A percentile compares a stretch with the other conserved stretches of the same genome.
These are phyloP conservation scores for Pleurostoma richardsiae DNA, from an alignment of 2,329 filamentous ascomycete species.

Conservation along the genomic window DNA sequence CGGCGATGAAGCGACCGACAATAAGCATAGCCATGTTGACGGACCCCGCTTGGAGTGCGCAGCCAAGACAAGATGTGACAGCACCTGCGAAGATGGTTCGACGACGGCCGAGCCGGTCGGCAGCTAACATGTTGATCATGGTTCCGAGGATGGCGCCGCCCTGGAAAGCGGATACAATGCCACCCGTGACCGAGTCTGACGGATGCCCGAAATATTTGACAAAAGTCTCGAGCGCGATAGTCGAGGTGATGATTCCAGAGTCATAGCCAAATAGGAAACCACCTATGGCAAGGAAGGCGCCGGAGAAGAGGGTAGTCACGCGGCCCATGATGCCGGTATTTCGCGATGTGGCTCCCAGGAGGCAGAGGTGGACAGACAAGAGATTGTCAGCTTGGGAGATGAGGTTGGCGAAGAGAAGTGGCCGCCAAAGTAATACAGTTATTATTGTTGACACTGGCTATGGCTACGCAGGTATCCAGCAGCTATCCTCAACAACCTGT, in stretches of 20 bases:
- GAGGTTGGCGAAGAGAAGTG: too few relatives aligned
- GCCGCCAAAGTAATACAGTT: too few relatives aligned
- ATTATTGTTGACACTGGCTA: too few relatives aligned
- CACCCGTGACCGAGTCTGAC: slow-evolving; percentile 14
- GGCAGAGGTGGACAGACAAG: too few relatives aligned
- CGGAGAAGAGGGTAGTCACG: slow-evolving; percentile 11
- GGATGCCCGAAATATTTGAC: slow-evolving; percentile 37
- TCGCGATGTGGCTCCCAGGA: slow-evolving; percentile 17
- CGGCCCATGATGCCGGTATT: slow-evolving; percentile 9
- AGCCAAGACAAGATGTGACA: slow-evolving; percentile 47
- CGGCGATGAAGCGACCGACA: slow-evolving; percentile 50
- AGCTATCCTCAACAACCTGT: too few relatives aligned
- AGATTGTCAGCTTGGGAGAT: too few relatives aligned
- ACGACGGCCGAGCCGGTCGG: slow-evolving; percentile 22
- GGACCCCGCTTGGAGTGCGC: slow-evolving; percentile 46
- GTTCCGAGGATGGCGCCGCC: slow-evolving; percentile 19
- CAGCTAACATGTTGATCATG: slow-evolving; percentile 20
- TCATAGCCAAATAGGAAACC: slow-evolving; percentile 8
- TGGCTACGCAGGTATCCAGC: too few relatives aligned
- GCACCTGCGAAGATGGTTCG: slow-evolving; percentile 30
- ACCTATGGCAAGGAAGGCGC: slow-evolving; percentile 14
- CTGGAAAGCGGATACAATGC: slow-evolving; percentile 19
- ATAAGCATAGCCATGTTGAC: slow-evolving; percentile 41
- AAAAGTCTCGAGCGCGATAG: slow-evolving; percentile 17
- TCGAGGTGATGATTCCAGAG: slow-evolving; percentile 34